Conservation (phyloP, 2,329 filamentous ascomycete genomes). For the Fusarium verrucosum region DNA sequence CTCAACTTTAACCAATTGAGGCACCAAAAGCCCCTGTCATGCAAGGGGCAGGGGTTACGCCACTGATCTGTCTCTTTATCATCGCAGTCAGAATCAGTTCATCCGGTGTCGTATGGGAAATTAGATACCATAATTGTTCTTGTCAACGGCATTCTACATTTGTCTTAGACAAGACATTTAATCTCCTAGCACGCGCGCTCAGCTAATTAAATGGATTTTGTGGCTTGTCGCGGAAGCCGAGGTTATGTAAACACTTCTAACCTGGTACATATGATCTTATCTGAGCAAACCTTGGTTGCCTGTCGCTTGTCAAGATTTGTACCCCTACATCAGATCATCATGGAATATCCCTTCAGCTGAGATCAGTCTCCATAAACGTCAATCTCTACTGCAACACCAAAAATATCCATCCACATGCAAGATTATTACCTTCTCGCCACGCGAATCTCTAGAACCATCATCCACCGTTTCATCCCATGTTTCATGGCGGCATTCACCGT, state of each 20-base stretch:
- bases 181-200: not conserved
- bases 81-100: constrained; percentile 15
- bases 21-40: constrained; percentile 4
- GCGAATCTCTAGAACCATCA: not conserved
- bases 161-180: constrained; percentile 18
- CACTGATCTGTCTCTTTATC: not conserved
- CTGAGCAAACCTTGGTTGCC: too few species aligned
- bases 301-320: not conserved
- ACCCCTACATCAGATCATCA: constrained; percentile 7
- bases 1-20: constrained; percentile 14
- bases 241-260: not conserved
- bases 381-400: too few species aligned
- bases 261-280: not conserved
- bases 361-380: not conserved
- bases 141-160: constrained; percentile 11
- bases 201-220: constrained; percentile 8
- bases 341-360: not conserved
- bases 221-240: constrained; percentile 13
- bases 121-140: not conserved
- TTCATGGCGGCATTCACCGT: constrained; percentile 6
- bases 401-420: not conserved
- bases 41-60: constrained; percentile 6
- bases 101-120: constrained; percentile 10
- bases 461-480: constrained; percentile 8
- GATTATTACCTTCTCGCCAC: constrained; percentile 2